A percentile compares a stretch with the other conserved stretches of the same genome.
Evolutionary conservation across 805 yeast species (phyloP).

Genomic region (Candida bentonensis): DNA sequence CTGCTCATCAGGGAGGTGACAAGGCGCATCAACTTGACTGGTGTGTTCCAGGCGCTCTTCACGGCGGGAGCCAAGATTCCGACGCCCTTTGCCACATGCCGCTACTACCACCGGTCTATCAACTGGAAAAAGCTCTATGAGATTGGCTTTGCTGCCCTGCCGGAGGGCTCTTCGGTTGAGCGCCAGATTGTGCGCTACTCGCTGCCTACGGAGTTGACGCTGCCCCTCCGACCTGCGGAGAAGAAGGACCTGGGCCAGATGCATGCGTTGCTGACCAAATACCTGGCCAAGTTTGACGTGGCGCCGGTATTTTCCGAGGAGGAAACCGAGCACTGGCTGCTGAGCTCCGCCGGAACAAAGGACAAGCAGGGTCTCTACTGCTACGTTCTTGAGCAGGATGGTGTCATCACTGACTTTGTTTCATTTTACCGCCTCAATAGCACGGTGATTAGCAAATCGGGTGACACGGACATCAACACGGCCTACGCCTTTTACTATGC

Average conservation of each 20-base stretch:
- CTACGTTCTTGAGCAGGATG: slow-evolving; percentile 59
- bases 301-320: slow-evolving; percentile 52
- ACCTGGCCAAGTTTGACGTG: slow-evolving; percentile 58
- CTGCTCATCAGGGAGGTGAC: slow-evolving; percentile 88
- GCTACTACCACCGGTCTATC: slow-evolving; percentile 87
- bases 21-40: slow-evolving; percentile 68
- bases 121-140: slow-evolving; percentile 84
- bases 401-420: slow-evolving; percentile 64
- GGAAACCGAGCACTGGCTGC: slow-evolving; percentile 72
- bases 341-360: slow-evolving; percentile 31
- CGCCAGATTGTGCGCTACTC: slow-evolving; percentile 51
- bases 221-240: slow-evolving; percentile 40
- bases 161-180: slow-evolving; percentile 51
- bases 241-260: slow-evolving; percentile 53
- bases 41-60: slow-evolving; percentile 92
- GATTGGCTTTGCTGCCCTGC: slow-evolving; percentile 79
- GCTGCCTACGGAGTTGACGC: slow-evolving; percentile 36
- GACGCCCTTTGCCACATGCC: slow-evolving; percentile 75
- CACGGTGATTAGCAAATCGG: slow-evolving; percentile 51
- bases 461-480: slow-evolving; percentile 57
- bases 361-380: slow-evolving; percentile 51
- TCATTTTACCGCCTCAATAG: slow-evolving; percentile 85
- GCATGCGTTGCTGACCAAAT: slow-evolving; percentile 40
- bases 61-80: slow-evolving; percentile 90
- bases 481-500: slow-evolving; percentile 86